Conservation (phyloP, 108 stramenopile genomes). For the Cyclostephanos invisitatus region DNA sequence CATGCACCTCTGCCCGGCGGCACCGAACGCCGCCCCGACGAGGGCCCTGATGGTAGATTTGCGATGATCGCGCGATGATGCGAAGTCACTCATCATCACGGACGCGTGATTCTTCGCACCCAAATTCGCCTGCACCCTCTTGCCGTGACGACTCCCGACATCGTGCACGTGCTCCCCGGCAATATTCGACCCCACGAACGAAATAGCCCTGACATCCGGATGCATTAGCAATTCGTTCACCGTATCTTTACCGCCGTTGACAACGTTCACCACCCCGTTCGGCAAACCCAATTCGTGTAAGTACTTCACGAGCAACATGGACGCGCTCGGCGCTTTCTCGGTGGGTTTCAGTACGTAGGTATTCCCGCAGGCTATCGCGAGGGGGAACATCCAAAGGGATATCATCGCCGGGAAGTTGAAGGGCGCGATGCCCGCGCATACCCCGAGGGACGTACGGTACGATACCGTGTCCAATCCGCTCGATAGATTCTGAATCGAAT, state of each 20-base stretch:
- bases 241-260: constrained; percentile 84
- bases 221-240: constrained; percentile 87
- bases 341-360: constrained; percentile 87
- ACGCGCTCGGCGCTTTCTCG: constrained; percentile 74
- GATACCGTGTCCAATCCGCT: constrained; percentile 80
- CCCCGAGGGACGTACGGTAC: constrained; percentile 92
- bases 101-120: constrained; percentile 97
- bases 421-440: constrained; percentile 90
- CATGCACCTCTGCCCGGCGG: constrained; percentile 98
- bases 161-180: constrained; percentile 92
- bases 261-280: constrained; percentile 87
- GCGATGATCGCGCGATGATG: constrained; percentile 33
- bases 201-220: constrained; percentile 85
- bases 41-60: constrained; percentile 79
- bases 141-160: constrained; percentile 74
- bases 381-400: constrained; percentile 94
- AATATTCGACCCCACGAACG: constrained; percentile 89
- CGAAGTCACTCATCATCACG: constrained; percentile 86
- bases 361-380: constrained; percentile 78
- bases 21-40: constrained; percentile 87
- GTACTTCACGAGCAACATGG: constrained; percentile 74
- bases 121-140: constrained; percentile 92
- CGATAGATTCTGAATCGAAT: constrained; percentile 77
- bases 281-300: constrained; percentile 90
- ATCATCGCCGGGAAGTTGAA: constrained; percentile 99